Base-by-base conservation (phyloP, 1,139 yeast species). In the Diutina mesorugosa region DNA sequence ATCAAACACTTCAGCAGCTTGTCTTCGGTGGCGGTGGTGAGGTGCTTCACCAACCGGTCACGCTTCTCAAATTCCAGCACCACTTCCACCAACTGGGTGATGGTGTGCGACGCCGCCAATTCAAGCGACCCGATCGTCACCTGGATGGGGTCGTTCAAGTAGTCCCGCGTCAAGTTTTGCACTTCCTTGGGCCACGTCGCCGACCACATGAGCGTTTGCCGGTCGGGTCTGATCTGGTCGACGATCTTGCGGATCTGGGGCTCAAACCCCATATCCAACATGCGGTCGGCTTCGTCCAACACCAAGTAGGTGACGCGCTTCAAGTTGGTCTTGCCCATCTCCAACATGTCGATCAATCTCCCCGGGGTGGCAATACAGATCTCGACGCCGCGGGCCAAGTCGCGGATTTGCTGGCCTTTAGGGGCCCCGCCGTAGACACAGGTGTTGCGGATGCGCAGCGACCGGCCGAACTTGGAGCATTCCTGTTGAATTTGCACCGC, bases 151-250 rank as follows among this genome's bases (percentile, higher is more conserved):
- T 93, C 97, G 61, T 82, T 76, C 71, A 91, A 80, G 74, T 90
- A 93, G 72, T 93, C 99, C 67, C 86, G 81, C 63, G 98, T 95
- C 69, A 93, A 81, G 64, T 84, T 79, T 79, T 91, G 95, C 61
- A 93, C 98, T 73, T 90, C 96, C 80, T 90, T 90, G 68, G 99
- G 99, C 99, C 99, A 93, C 58, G 99, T 93, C 64, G 99, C 99
- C 62, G 98, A 90, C 98, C 98, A 93, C 97, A 93, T 89, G 69
- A 93, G 81, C 60, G 99, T 93, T 79, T 93, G 99, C 77, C 97
- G 87, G 72, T 90, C 97, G 61, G 97, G 97, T 76, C 97, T 85
- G 69, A 90, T 90, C 78, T 89, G 96, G 67, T 89, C 96, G 64
- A 90, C 90, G 72, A 90, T 90, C 76, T 89, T 89, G 78, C 97